Evolutionary conservation across 2,329 filamentous ascomycete genomes (phyloP), one percentile per base, ranked within the genome.

Genomic region (Alternaria infectoria): DNA sequence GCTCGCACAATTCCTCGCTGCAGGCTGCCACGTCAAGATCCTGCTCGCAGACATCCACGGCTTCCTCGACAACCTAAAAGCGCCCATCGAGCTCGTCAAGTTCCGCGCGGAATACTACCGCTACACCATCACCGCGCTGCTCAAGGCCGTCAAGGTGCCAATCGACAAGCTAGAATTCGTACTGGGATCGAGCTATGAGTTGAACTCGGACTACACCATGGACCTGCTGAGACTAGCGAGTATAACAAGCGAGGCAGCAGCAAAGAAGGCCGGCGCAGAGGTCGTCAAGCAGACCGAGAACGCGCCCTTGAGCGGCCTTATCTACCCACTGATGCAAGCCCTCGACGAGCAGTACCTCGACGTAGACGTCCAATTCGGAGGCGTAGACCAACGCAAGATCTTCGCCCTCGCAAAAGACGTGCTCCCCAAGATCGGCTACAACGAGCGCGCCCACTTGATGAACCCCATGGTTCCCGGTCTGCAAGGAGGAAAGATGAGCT

Each of bases 401-500:
- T 97, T 97, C 78, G 90, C 90, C 0, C 88, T 93, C 4, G 93
- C 95, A 5, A 91, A 91, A 68, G 95, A 97, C 70, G 91, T 90
- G 81, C 83, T 97, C 28, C 93, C 93, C 12, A 93, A 91, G 80
- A 83, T 99, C 51, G 93, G 93, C 54, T 97, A 97, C 85, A 88
- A 88, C 70, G 88, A 81, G 81, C 81, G 92, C 74, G 86, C 91
- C 74, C 89, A 93, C 79, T 73, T 93, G 59, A 90, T 93, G 86
- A 93, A 93, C 80, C 89, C 93, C 19, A 97, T 98, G 91, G 91
- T 98, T 17, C 90, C 94, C 0, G 95, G 96, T 43, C 84, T 98
- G 3, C 87, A 68, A 90, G 79, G 93, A 40, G 91, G 89, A 67
- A 97, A 97, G 85, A 97, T 97, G 93, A 85, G 82, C 64, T 80